Percentiles rank a stretch among this genome's conserved stretches.
Conservation (phyloP, 1,284 basidiomycete genomes). For the Apiotrichum montevideense region DNA sequence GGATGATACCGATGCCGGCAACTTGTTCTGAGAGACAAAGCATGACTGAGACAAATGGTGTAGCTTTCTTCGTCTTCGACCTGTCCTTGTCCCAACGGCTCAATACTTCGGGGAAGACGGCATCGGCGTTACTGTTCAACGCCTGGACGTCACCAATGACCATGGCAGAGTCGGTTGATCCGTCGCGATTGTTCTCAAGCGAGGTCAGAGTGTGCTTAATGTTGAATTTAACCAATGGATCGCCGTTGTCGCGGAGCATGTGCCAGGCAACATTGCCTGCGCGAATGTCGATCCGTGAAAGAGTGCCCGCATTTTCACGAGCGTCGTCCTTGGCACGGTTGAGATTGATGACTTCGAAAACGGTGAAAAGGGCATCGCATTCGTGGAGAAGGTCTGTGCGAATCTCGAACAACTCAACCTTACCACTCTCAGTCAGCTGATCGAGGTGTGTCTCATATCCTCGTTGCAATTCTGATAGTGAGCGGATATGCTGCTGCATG, state of each 20-base stretch:
- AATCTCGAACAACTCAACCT: constrained; percentile 55
- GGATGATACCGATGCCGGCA: constrained; percentile 87
- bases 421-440: constrained; percentile 52
- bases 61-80: constrained; percentile 48
- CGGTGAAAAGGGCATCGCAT: constrained; percentile 72
- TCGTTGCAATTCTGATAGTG: constrained; percentile 54
- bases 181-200: constrained; percentile 83
- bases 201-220: constrained; percentile 72
- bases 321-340: constrained; percentile 64
- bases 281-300: constrained; percentile 71
- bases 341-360: constrained; percentile 80
- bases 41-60: constrained; percentile 16
- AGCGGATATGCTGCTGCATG: constrained; percentile 69
- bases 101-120: constrained; percentile 84
- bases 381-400: constrained; percentile 70
- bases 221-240: constrained; percentile 78
- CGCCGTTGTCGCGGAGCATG: constrained; percentile 69
- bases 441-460: constrained; percentile 54
- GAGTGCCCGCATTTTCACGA: constrained; percentile 67
- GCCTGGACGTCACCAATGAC: constrained; percentile 70
- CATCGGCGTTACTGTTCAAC: constrained; percentile 78
- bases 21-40: constrained; percentile 83
- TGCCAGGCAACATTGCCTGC: constrained; percentile 89
- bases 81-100: constrained; percentile 52
- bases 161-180: constrained; percentile 75